Evolutionary conservation across 2,329 filamentous ascomycete species (phyloP).

Genomic region (Aureobasidium uvarum): DNA sequence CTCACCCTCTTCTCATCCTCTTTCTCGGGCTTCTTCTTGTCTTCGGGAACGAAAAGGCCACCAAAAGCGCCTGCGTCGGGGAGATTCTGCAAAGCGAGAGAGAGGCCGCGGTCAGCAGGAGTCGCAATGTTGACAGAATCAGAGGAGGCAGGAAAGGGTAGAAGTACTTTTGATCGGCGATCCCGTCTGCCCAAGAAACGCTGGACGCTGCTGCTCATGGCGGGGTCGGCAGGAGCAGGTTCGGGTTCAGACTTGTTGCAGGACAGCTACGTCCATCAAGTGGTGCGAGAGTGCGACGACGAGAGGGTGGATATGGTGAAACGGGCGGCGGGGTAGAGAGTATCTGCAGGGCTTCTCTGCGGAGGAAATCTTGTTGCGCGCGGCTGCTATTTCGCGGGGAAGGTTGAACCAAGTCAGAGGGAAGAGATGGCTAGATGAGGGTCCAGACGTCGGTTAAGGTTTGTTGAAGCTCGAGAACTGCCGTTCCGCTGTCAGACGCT

Average conservation of each 20-base stretch:
- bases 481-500: neutral
- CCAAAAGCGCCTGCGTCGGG: conserved; percentile 56
- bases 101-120: conserved; percentile 11
- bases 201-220: conserved; percentile 49
- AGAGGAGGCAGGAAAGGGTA: neutral
- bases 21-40: conserved; percentile 55
- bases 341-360: conserved; percentile 15
- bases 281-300: conserved; percentile 18
- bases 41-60: conserved; percentile 63
- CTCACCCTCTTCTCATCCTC: conserved; percentile 55
- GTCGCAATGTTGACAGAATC: neutral
- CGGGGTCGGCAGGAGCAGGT: conserved; percentile 8
- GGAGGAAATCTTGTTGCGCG: conserved; percentile 8
- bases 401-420: conserved; percentile 12
- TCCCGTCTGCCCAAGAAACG: conserved; percentile 68
- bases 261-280: conserved; percentile 8
- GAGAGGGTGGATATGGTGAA: neutral
- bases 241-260: neutral
- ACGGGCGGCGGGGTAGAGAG: conserved; percentile 15
- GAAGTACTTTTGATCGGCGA: conserved; percentile 24
- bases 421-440: conserved; percentile 11
- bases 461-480: neutral
- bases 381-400: conserved; percentile 13
- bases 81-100: conserved; percentile 8
- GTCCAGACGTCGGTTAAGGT: conserved; percentile 8